Base-by-base conservation (phyloP, 768 basidiomycete genomes). In the Russula sp. region DNA sequence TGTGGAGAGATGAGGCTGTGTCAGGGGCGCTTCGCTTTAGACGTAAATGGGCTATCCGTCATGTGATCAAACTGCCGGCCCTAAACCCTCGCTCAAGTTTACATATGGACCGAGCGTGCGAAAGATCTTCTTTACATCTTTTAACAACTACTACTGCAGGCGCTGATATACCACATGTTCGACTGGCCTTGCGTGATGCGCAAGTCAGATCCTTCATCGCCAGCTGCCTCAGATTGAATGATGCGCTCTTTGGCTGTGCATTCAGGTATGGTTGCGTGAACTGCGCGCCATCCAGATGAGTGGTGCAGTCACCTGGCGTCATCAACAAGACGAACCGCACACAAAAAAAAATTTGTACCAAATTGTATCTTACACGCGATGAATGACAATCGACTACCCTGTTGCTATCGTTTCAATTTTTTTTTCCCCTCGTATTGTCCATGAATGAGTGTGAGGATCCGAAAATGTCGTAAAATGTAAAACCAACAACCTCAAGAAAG, bases 111-210 rank as follows among this genome's bases (percentile, higher is more conserved):
- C n/a, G 20, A 46, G 22, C 22, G n/a, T 13, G n/a, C 7, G 14
- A 1, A 13, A 22, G 46, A 47, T 20, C 7, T 38, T 43, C 5
- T 25, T 2, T 49, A 2, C 22, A 67, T 67, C 66, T 67, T 65
- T 67, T 67, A 65, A 65, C 66, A 61, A n/a, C n/a, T n/a, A n/a
- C n/a, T n/a, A 65, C 58, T 36, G 38, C 42, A 67, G 66, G 65
- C 66, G 54, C 66, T 67, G 60, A 39, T 59, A 51, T 67, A 67
- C 66, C 66, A 67, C 66, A 67, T 67, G 64, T 65, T 67, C 64
- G 64, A 61, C 66, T 67, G 56, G 59, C 56, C 41, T 25, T 29
- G 48, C 50, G 55, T 43, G 22, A 53, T 36, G 58, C 60, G 50
- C 61, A 45, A 47, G 61, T 58, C 61, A 65, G 58, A 39, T 61